These are phyloP conservation scores for Moringa oleifera DNA, from an alignment of 345 rosid genomes.

Conservation along the genomic window DNA sequence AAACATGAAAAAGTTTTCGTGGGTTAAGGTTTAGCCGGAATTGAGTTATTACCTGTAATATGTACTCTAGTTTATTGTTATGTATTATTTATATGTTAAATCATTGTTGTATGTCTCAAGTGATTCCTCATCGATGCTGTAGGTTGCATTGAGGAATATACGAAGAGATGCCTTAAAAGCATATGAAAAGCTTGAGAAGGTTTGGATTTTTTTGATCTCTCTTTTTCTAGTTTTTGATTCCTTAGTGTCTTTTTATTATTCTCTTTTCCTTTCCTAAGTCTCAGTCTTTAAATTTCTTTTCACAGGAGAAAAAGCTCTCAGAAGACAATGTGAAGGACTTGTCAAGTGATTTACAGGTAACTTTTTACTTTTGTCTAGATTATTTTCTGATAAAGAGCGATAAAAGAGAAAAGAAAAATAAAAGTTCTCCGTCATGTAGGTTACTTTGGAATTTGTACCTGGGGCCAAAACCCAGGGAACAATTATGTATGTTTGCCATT, in stretches of 20 bases:
- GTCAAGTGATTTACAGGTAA: constrained; percentile 86
- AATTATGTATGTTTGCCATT: too few relatives aligned
- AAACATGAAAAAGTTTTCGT: neutral
- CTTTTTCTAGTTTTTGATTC: constrained; percentile 1
- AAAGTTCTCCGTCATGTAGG: neutral
- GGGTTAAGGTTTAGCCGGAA: neutral
- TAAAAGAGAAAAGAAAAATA: too few relatives aligned
- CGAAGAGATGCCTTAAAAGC: constrained; percentile 91
- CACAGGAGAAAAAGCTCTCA: constrained; percentile 90
- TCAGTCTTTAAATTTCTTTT: neutral
- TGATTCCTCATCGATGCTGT: constrained; percentile 2
- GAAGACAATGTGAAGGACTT: constrained; percentile 96
- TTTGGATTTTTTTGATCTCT: constrained; percentile 9
- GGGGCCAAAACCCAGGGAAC: too few relatives aligned
- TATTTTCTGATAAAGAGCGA: too few relatives aligned
- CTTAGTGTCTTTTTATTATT: neutral
- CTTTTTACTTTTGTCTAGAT: constrained; percentile 1
- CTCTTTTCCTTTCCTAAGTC: neutral
- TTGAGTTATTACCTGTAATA: neutral
- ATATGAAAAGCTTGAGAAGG: constrained; percentile 95
- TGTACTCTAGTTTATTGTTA: neutral
- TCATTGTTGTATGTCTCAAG: neutral
- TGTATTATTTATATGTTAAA: too few relatives aligned
- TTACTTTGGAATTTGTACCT: neutral
- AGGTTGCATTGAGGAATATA: constrained; percentile 93